phyloP scores from a whole-genome alignment of 805 yeast species.

The Metschnikowia cerradonensis region DNA sequence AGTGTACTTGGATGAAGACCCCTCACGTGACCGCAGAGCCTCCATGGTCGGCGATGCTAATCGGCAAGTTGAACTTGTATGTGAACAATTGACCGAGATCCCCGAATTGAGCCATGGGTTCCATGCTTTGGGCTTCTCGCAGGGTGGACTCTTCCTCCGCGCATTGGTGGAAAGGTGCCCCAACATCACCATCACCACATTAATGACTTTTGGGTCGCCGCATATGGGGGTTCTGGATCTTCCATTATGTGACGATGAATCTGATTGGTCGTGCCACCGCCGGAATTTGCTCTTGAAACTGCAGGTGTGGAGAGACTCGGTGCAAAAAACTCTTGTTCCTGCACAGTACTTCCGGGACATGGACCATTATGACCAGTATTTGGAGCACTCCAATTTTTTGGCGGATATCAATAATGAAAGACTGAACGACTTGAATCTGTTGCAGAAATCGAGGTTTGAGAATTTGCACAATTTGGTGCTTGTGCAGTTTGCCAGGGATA shows the following conservation, averaged over 20 bases:
- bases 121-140: conserved; percentile 76
- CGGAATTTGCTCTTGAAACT: conserved; percentile 51
- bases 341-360: conserved; percentile 78
- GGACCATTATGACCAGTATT: conserved; percentile 47
- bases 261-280: conserved; percentile 57
- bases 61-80: conserved; percentile 50
- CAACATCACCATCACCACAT: conserved; percentile 35
- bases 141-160: conserved; percentile 78
- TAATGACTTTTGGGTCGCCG: conserved; percentile 78
- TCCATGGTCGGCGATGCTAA: conserved; percentile 60
- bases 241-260: conserved; percentile 48
- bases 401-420: conserved; percentile 67
- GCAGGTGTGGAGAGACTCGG: conserved; percentile 55
- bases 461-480: conserved; percentile 52
- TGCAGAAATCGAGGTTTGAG: conserved; percentile 43
- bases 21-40: conserved; percentile 48
- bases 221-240: conserved; percentile 72
- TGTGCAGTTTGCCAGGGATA: conserved; percentile 57
- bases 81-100: conserved; percentile 46
- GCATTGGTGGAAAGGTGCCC: conserved; percentile 60
- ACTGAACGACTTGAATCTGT: conserved; percentile 24
- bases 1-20: conserved; percentile 47
- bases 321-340: conserved; percentile 58
- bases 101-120: conserved; percentile 53
- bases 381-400: conserved; percentile 53